Evolutionary conservation across 306 rosid species (phyloP), one percentile per base, ranked within the genome.

Genomic region (Lagenaria siceraria): DNA sequence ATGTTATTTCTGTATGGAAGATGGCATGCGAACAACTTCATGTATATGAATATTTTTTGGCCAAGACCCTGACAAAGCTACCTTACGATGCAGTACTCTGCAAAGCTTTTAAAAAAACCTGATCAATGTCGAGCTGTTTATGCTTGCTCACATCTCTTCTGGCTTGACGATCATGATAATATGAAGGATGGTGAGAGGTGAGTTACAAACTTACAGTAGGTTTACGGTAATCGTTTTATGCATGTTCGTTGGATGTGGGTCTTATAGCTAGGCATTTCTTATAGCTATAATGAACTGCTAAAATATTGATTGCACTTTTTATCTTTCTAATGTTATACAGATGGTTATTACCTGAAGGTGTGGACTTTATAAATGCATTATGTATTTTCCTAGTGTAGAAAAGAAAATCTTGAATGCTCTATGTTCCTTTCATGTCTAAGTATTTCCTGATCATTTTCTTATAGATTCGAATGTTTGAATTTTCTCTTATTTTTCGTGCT

Each of bases 181-280:
- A 85, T 88, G 92, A 90, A 94, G 84, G 98, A 94, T 78, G 98
- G 98, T 76, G 98, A 94, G 84, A 94, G 98, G 98, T 93, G 81
- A 76, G 77, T 73, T 48, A 19, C 43, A 18, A 73, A 10, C 17
- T 35, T 31, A 18, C 17, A 51, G 24, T n/a, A 10, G 31, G 77
- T 48, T 46, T 69, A 22, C 14, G 18, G 21, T 22, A 13, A 70
- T 6, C 56, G 17, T 72, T 51, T 72, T 46, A 48, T 43, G 31
- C 60, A 49, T 29, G 60, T 22, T 29, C 25, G 31, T 72, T 48
- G 61, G 42, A 25, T 71, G 58, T 46, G 76, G 13, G 22, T 71
- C 17, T 25, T 27, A 33, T 71, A 71, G 56, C 58, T 68, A 46
- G 40, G 60, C 76, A 70, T 5, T 62, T 63, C 70, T 21, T 68